A percentile compares a stretch with the other conserved stretches of the same genome.
These are phyloP conservation scores for Raddia distichophylla DNA, from an alignment of 176 grass and related monocot genomes.

Conservation along the genomic window DNA sequence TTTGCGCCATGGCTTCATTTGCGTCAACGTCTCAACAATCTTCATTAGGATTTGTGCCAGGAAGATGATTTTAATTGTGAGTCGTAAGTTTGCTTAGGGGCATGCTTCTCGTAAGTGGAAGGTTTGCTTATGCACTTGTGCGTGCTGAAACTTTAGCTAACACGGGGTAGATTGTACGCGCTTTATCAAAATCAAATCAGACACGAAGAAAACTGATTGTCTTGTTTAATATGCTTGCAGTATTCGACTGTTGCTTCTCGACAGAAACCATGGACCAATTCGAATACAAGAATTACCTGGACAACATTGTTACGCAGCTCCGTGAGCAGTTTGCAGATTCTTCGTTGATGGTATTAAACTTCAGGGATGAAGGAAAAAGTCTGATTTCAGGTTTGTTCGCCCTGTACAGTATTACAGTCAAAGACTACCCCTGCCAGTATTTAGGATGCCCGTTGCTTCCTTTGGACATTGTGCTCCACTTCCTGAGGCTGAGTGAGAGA, in stretches of 20 bases:
- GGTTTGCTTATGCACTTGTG: neutral
- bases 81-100: neutral
- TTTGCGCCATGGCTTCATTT: neutral
- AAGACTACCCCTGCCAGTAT: conserved; percentile 77
- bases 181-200: neutral
- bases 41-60: too few relatives aligned
- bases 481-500: conserved; percentile 75
- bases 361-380: conserved; percentile 64
- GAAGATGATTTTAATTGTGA: too few relatives aligned
- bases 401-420: conserved; percentile 62
- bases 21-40: too few relatives aligned
- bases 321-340: conserved; percentile 68
- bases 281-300: conserved; percentile 76
- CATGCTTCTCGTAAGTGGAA: neutral
- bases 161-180: neutral
- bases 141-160: neutral
- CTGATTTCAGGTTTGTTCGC: conserved; percentile 63
- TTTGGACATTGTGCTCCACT: conserved; percentile 78
- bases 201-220: conserved; percentile 8
- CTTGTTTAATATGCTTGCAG: conserved; percentile 50
- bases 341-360: conserved; percentile 88
- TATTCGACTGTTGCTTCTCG: conserved; percentile 96
- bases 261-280: conserved; percentile 72
- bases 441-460: conserved; percentile 79
- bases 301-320: conserved; percentile 68